A percentile compares a stretch with the other conserved stretches of the same genome.
Evolutionary conservation across 345 rosid species (phyloP).

Genomic region (Arabis hirsuta): DNA sequence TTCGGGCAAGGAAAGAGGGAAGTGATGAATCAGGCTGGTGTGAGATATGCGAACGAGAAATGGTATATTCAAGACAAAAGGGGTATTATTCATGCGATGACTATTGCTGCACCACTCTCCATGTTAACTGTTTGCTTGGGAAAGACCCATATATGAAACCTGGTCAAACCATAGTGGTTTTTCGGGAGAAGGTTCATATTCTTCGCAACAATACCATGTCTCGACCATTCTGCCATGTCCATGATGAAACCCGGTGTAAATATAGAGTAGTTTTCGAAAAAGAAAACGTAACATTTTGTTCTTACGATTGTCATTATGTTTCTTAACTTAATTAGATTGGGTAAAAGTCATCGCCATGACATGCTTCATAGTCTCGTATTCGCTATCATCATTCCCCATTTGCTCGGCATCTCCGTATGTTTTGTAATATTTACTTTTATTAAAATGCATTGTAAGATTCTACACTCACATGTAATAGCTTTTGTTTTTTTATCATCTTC

Average conservation of each 20-base stretch:
- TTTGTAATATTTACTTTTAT: too few species aligned
- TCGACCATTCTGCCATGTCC: slow-evolving; percentile 10
- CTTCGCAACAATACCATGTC: background rate
- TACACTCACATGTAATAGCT: too few species aligned
- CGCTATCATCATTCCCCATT: too few species aligned
- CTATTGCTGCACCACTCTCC: background rate
- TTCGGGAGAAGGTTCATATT: background rate
- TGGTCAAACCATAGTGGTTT: background rate
- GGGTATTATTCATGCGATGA: slow-evolving; percentile 30
- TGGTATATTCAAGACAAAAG: background rate
- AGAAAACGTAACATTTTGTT: background rate
- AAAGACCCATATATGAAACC: background rate
- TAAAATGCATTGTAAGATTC: background rate
- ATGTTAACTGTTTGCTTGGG: slow-evolving; percentile 23
- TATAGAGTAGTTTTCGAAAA: background rate
- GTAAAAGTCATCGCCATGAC: too few species aligned
- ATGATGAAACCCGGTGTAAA: background rate
- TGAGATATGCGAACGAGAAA: background rate
- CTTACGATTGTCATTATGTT: background rate
- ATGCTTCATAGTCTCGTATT: too few species aligned
- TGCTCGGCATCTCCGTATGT: background rate
- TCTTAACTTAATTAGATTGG: too few species aligned
- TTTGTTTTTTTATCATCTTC: too few species aligned
- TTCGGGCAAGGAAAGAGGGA: background rate
- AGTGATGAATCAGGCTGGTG: slow-evolving; percentile 3